Evolutionary conservation across 306 rosid species (phyloP), one percentile per base, ranked within the genome.

Genomic region (Trifolium dubium): DNA sequence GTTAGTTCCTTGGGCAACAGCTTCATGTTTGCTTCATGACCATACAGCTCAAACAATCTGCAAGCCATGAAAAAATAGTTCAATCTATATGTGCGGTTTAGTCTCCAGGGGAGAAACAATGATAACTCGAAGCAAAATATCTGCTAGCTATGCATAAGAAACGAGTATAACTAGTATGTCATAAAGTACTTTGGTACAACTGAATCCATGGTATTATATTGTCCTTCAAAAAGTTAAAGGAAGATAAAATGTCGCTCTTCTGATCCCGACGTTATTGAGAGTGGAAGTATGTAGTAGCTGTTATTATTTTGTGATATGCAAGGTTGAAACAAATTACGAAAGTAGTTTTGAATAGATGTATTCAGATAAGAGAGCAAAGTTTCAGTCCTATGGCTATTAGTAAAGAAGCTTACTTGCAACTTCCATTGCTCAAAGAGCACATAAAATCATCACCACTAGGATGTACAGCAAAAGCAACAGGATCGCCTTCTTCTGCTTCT

Each of bases 401-500:
- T 35, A 50, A 69, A 67, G 29, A 76, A 64, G 79, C 96, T 91
- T 80, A 93, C 97, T 87, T 93, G 98, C 97, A 93, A 85, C 88
- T 88, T 79, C 96, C 92, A 30, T 53, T 88, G 83, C 95, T 87
- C 50, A 92, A 85, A 10, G 96, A 87, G 85, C 96, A 91, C 64
- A 91, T 80, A 59, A 94, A 37, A 46, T 88, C 92, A 67, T 91
- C 98, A 30, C 98, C 95, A 46, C 82, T 84, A 10, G 96, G 96
- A 50, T 91, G 97, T 77, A 94, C 98, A 8, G 95, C 89, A 63
- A 94, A 66, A 39, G 96, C 81, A 60, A 85, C 86, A 39, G 88
- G 92, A 73, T 94, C 90, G 31, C 94, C 98, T 65, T 94, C 96
- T 39, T 85, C 92, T 63, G 84, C 92, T 81, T 94, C 98, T n/a